Conservation (phyloP, 169 alveolate genomes). For the Eimeria necatrix region DNA sequence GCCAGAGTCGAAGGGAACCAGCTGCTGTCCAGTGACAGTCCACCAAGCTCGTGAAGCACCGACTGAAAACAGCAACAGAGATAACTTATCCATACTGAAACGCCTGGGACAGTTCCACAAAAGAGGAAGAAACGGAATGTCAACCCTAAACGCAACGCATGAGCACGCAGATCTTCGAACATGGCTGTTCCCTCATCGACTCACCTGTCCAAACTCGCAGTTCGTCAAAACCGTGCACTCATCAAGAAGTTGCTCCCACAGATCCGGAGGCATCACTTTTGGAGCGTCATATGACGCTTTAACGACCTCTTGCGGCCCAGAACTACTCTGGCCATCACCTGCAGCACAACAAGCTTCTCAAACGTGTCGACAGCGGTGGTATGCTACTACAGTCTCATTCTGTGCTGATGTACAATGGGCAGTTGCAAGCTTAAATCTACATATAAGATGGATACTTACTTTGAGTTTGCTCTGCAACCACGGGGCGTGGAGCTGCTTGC, state of each 20-base stretch:
- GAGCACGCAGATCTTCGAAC: background rate
- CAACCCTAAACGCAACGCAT: background rate
- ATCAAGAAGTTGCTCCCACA: slow-evolving; percentile 82
- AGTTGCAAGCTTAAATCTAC: no score
- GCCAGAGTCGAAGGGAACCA: slow-evolving; percentile 81
- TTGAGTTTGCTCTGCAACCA: slow-evolving; percentile 22
- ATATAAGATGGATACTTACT: background rate
- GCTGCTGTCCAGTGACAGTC: slow-evolving; percentile 70
- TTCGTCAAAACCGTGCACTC: slow-evolving; percentile 82
- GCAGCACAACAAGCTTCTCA: background rate
- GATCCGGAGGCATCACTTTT: slow-evolving; percentile 80
- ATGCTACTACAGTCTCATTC: no score
- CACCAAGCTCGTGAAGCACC: slow-evolving; percentile 79
- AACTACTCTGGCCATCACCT: slow-evolving; percentile 47
- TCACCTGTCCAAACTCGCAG: slow-evolving; percentile 82
- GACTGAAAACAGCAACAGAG: slow-evolving; percentile 58
- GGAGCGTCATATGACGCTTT: slow-evolving; percentile 67
- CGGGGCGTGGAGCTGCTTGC: slow-evolving; percentile 70
- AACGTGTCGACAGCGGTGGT: no score
- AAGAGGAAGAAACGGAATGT: background rate
- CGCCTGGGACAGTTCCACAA: background rate
- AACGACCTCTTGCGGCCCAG: slow-evolving; percentile 2
- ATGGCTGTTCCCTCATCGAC: background rate
- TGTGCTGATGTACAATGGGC: no score
- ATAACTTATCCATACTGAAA: background rate